phyloP scores from a whole-genome alignment of 768 basidiomycete genomes.

The Ramaria rubella region DNA sequence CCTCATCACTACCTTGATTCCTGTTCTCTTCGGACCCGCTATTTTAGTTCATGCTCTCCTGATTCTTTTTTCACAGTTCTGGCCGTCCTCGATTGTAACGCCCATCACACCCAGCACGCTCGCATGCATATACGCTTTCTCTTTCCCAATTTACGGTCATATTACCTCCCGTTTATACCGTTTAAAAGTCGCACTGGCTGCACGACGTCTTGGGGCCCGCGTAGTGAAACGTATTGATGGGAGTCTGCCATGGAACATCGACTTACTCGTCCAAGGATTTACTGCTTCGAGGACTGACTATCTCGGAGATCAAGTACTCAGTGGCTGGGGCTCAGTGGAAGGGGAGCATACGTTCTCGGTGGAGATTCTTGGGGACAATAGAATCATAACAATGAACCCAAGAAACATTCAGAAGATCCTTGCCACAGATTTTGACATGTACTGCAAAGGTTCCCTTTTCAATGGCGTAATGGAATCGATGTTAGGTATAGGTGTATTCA shows the following conservation, averaged over 20 bases:
- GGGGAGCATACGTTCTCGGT: neutral
- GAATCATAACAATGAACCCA: slow-evolving; percentile 5
- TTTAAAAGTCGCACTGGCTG: neutral
- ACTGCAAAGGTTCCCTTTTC: slow-evolving; percentile 32
- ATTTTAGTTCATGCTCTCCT: neutral
- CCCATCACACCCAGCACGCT: neutral
- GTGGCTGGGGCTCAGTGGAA: neutral
- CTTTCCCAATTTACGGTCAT: neutral
- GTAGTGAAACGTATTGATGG: slow-evolving; percentile 27
- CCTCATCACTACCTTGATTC: neutral
- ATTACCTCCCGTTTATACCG: neutral
- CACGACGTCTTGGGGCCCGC: slow-evolving; percentile 18
- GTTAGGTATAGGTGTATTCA: slow-evolving; percentile 72
- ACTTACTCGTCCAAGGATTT: slow-evolving; percentile 53
- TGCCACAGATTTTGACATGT: slow-evolving; percentile 7
- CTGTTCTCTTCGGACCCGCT: neutral
- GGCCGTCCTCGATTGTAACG: neutral
- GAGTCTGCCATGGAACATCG: slow-evolving; percentile 35
- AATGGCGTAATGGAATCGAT: slow-evolving; percentile 38
- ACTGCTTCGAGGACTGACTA: slow-evolving; percentile 52
- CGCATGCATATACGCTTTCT: neutral
- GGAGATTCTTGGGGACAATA: neutral
- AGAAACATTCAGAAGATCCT: slow-evolving; percentile 1
- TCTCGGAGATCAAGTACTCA: slow-evolving; percentile 35
- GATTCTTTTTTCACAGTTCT: neutral